Evolutionary conservation across 2,329 filamentous ascomycete genomes (phyloP).

Genomic region (Podosphaera fusca): DNA sequence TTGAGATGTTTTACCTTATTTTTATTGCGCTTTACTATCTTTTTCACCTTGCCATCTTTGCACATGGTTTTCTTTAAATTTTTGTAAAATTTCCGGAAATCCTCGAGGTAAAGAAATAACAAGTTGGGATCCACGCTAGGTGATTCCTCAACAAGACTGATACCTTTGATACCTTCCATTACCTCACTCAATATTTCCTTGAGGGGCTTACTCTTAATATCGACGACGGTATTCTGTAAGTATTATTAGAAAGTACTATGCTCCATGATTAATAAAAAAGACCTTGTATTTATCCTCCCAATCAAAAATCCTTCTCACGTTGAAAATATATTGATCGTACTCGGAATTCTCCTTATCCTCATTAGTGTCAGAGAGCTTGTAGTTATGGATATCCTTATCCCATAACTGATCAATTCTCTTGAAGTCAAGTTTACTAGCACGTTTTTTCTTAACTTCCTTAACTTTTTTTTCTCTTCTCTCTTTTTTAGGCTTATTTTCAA

Average conservation of each 20-base stretch:
- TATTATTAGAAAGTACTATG: slow-evolving; percentile 4
- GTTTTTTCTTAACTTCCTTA: slow-evolving; percentile 17
- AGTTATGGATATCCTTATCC: slow-evolving; percentile 36
- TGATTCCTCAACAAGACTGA: slow-evolving; percentile 60
- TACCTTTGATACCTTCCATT: slow-evolving; percentile 53
- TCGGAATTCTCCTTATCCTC: slow-evolving; percentile 38
- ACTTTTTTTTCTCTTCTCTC: slow-evolving; percentile 20
- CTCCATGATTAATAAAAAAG: slow-evolving; percentile 1
- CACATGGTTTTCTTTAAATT: slow-evolving; percentile 35
- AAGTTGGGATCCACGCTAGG: slow-evolving; percentile 51
- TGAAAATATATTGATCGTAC: slow-evolving; percentile 64
- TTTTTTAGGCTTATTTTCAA: slow-evolving; percentile 4
- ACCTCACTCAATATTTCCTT: slow-evolving; percentile 47
- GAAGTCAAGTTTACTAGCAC: slow-evolving; percentile 35
- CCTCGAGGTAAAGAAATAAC: slow-evolving; percentile 53
- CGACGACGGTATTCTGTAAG: slow-evolving; percentile 35
- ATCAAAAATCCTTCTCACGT: slow-evolving; percentile 61
- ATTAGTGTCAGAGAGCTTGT: slow-evolving; percentile 43
- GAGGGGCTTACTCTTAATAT: slow-evolving; percentile 65
- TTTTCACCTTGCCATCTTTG: slow-evolving; percentile 31
- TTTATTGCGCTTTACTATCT: slow-evolving; percentile 31
- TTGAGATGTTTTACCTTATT: slow-evolving; percentile 43
- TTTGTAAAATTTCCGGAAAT: slow-evolving; percentile 41
- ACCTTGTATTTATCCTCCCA: slow-evolving; percentile 57
- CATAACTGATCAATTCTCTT: slow-evolving; percentile 44